Evolutionary conservation across 495 filamentous ascomycete species (phyloP).

Genomic region (Aspergillus diversus): DNA sequence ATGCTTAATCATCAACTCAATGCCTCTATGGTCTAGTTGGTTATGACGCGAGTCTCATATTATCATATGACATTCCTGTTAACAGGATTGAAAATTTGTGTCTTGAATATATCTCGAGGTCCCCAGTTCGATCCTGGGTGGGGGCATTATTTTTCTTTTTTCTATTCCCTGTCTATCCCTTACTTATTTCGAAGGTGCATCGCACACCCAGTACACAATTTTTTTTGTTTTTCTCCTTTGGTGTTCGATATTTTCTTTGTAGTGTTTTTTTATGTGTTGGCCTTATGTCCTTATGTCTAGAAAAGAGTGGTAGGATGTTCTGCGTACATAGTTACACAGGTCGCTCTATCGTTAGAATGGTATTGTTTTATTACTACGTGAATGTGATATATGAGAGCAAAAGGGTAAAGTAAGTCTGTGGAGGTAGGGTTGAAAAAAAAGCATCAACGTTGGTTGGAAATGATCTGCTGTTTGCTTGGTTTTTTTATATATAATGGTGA

Average conservation of each 20-base stretch:
- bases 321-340: no score
- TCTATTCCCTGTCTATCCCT: background rate
- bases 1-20: conserved; percentile 3
- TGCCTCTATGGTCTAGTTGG: conserved; percentile 22
- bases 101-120: conserved; percentile 17
- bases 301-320: no score
- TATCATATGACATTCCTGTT: conserved; percentile 20
- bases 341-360: no score
- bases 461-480: no score
- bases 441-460: no score
- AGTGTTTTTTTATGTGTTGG: background rate
- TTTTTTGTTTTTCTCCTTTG: background rate
- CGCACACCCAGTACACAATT: no score
- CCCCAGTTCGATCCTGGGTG: conserved; percentile 22
- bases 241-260: background rate
- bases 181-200: background rate
- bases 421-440: no score
- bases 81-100: conserved; percentile 13
- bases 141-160: conserved; percentile 6
- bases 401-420: no score
- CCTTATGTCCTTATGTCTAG: no score
- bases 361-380: no score
- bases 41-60: conserved; percentile 22
- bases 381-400: no score
- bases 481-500: background rate